Conservation (phyloP, 768 basidiomycete genomes). For the Lactifluus subvellereus region DNA sequence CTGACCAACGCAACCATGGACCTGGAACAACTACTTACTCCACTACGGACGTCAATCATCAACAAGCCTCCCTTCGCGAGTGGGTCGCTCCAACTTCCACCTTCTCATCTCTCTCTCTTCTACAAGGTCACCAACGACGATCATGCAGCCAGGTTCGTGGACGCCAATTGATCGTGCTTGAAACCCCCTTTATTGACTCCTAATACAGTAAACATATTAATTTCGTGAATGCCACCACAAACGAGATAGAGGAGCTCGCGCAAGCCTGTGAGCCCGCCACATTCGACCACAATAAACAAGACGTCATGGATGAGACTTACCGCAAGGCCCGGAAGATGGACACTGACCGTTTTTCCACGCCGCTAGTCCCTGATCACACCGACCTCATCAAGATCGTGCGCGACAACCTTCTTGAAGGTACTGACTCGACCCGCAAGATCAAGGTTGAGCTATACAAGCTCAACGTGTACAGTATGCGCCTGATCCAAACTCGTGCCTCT, state of each 20-base stretch:
- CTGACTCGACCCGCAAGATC: constrained; percentile 25
- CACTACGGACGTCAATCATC: constrained; percentile 7
- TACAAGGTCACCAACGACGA: constrained; percentile 9
- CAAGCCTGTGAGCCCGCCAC: constrained; percentile 37
- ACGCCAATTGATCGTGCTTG: too few species aligned
- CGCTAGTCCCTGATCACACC: constrained; percentile 29
- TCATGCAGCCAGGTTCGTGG: not conserved
- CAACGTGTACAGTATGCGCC: constrained; percentile 39
- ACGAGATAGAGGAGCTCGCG: constrained; percentile 28
- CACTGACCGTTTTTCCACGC: constrained; percentile 31
- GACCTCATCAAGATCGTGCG: constrained; percentile 31
- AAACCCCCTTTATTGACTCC: not conserved
- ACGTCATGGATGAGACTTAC: constrained; percentile 42
- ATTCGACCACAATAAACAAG: constrained; percentile 35
- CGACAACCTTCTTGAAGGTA: constrained; percentile 25
- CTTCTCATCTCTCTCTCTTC: constrained; percentile 18
- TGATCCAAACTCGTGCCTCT: not conserved
- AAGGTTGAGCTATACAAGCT: constrained; percentile 40
- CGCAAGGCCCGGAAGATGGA: constrained; percentile 42
- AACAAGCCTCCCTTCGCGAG: constrained; percentile 19
- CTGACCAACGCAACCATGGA: too few species aligned
- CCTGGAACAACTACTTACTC: not conserved
- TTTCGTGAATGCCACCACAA: constrained; percentile 8
- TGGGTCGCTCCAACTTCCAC: constrained; percentile 16
- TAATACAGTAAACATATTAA: not conserved